Evolutionary conservation across 495 filamentous ascomycete species (phyloP), one percentile per base, ranked within the genome.

Genomic region (Aspergillus asperescens): DNA sequence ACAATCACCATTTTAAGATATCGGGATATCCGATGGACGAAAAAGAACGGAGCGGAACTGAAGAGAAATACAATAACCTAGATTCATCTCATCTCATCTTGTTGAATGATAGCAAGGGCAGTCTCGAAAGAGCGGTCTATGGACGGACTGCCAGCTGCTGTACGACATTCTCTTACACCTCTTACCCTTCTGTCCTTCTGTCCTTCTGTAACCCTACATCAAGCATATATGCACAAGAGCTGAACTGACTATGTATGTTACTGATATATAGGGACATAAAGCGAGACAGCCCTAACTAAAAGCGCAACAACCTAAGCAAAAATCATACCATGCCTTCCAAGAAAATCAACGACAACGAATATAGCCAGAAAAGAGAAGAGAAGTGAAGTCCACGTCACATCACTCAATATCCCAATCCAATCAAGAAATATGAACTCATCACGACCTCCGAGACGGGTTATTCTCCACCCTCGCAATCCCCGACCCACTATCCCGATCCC

Each of bases 401-500:
- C n/a, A n/a, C n/a, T n/a, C n/a, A n/a, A 18, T 12, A 19, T 23
- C 19, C 10, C 13, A 7, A 20, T n/a, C n/a, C n/a, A n/a, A n/a
- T n/a, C n/a, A n/a, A n/a, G n/a, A n/a, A n/a, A n/a, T n/a, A n/a
- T n/a, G n/a, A n/a, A n/a, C n/a, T n/a, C 16, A 8, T 20, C n/a
- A 37, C 23, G 57, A 47, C 25, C 54, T 56, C 3, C 62, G 62
- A 5, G 65, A 42, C 0, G 50, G 60, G 50, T 65, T 64, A 2
- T 57, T 43, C 31, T 62, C 62, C 22, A 67, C 34, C 3, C 50
- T 34, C 19, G 63, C 69, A 38, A 62, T 55, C 5, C 57, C 60
- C 13, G 58, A 50, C 7, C 55, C 58, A 35, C 58, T 56, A 10
- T 60, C 42, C 1, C 52, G 41, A 44, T 62, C 58, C 10, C 50